A percentile compares a stretch with the other conserved stretches of the same genome.
Evolutionary conservation across 2,329 filamentous ascomycete species (phyloP).

Genomic region (Pseudogymnoascus sp.): DNA sequence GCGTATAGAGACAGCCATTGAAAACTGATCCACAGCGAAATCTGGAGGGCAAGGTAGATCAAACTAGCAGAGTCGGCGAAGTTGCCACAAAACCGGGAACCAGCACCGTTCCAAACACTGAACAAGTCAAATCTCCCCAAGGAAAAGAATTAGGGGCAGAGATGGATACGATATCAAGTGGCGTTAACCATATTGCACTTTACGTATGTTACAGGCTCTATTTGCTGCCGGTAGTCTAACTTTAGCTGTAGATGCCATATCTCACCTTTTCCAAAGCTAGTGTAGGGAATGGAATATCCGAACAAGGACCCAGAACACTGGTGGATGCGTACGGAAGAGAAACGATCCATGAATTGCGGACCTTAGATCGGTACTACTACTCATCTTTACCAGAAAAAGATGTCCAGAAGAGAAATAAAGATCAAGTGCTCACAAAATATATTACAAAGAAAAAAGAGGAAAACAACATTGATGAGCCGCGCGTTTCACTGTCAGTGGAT

Average conservation of each 20-base stretch:
- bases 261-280: neutral
- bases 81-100: neutral
- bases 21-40: neutral
- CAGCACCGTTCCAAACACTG: neutral
- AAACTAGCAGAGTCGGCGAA: neutral
- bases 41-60: neutral
- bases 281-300: neutral
- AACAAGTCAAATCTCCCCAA: neutral
- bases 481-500: neutral
- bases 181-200: neutral
- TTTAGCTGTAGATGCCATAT: neutral
- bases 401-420: neutral
- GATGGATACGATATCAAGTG: neutral
- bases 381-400: neutral
- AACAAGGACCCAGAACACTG: neutral
- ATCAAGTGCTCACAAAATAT: conserved; percentile 2
- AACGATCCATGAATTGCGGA: neutral
- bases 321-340: neutral
- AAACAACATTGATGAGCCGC: neutral
- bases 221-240: neutral
- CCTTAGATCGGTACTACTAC: neutral
- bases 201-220: neutral
- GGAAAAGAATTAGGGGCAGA: neutral
- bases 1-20: neutral
- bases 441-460: neutral